These are phyloP conservation scores for Thamnidium elegans DNA, from an alignment of 192 early-diverging fungal species.

Conservation along the genomic window DNA sequence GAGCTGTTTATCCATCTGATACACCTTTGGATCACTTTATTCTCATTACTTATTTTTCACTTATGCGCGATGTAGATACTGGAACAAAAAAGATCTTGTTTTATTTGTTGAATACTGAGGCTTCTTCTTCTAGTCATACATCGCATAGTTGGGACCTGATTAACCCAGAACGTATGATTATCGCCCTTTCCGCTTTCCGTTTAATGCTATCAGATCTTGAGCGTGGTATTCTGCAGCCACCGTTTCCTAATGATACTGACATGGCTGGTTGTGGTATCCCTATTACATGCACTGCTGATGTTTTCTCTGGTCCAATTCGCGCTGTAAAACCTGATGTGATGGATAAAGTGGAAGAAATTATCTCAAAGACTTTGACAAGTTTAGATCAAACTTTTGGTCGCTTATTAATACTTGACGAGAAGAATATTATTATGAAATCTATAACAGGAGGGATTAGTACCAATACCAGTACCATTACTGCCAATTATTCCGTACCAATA, in stretches of 20 bases:
- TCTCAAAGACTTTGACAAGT: slow-evolving; percentile 57
- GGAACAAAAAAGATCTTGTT: slow-evolving; percentile 67
- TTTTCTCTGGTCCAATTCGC: slow-evolving; percentile 34
- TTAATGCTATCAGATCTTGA: slow-evolving; percentile 74
- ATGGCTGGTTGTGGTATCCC: slow-evolving; percentile 33
- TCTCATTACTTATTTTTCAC: slow-evolving; percentile 67
- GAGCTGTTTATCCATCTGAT: slow-evolving; percentile 60
- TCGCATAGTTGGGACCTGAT: slow-evolving; percentile 49
- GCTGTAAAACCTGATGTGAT: slow-evolving; percentile 64
- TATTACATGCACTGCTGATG: slow-evolving; percentile 36
- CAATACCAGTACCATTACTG: slow-evolving; percentile 5
- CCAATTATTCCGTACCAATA: slow-evolving; percentile 33
- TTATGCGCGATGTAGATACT: slow-evolving; percentile 61
- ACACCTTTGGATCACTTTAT: slow-evolving; percentile 65
- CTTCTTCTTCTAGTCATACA: slow-evolving; percentile 27
- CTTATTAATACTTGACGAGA: slow-evolving; percentile 50
- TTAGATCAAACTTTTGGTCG: slow-evolving; percentile 56
- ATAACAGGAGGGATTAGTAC: background rate
- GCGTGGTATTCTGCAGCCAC: slow-evolving; percentile 41
- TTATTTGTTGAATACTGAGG: slow-evolving; percentile 63
- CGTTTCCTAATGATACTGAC: slow-evolving; percentile 48
- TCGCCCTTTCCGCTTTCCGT: slow-evolving; percentile 72
- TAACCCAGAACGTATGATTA: slow-evolving; percentile 67
- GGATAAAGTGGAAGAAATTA: slow-evolving; percentile 64
- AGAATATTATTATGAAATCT: slow-evolving; percentile 33